Base-by-base conservation (phyloP, 1,284 basidiomycete genomes). In the Tylopilus orsonianus region DNA sequence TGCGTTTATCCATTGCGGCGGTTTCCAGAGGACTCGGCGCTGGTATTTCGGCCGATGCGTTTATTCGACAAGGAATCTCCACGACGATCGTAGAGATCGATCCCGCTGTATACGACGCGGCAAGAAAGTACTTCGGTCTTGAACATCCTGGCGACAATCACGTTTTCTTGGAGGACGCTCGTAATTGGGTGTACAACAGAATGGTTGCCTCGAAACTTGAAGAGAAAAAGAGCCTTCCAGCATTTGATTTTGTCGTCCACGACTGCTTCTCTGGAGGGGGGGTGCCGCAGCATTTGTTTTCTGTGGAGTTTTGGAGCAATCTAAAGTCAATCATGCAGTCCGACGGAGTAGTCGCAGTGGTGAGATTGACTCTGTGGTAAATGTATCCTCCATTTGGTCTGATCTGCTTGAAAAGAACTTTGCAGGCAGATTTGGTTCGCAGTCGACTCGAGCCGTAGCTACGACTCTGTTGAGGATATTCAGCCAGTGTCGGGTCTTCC, bases 261-360 rank as follows among this genome's bases (percentile, higher is more conserved):
- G 94, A 96, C 61, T 90, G 88, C 58, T 97, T 96, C 67, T 92
- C 91, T 9, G 93, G 93, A 3, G 94, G 93, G 4, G 80, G 80
- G 18, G 83, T 97, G 4, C 92, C 93, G 0, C 73, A 82, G 14
- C 83, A 91, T 59, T 71, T 97, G 35, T 96, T 88, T 68, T 90
- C 92, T 0, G 44, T 76, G 20, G 83, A 92, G 55, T 94, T 94
- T 62, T 95, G 91, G 90, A 53, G 72, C 30, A 81, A 84, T 46
- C 65, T 94, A 40, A 83, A 81, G 58, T 62, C 65, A 5, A 63
- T 85, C 16, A 75, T 95, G 64, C 75, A 78, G n/a, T 71, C 78
- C 1, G 81, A 89, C 45, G 93, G 89, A 2, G 73, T 93, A 5
- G 68, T 95, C 9, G 90, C 83, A 9, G 82, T 95, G 58, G 91